phyloP scores from a whole-genome alignment of 2,329 filamentous ascomycete species.

The Scopulariopsis brevicaulis region DNA sequence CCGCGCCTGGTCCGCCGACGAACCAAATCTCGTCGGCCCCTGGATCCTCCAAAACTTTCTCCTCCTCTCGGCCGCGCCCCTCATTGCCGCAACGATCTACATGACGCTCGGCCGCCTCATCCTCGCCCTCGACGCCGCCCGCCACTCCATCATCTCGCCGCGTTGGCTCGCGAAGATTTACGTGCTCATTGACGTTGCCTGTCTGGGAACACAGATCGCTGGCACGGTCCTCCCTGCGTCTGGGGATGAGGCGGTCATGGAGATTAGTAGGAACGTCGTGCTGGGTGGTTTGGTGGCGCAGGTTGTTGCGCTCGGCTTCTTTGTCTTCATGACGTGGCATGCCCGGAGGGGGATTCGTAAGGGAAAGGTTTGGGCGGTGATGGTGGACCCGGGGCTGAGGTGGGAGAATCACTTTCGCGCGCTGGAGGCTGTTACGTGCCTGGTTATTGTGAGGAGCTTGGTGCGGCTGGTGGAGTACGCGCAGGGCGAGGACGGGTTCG shows the following conservation, averaged over 20 bases:
- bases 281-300: slow-evolving; percentile 41
- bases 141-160: slow-evolving; percentile 26
- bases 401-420: slow-evolving; percentile 17
- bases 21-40: slow-evolving; percentile 24
- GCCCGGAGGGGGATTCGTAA: slow-evolving; percentile 27
- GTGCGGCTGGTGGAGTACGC: slow-evolving; percentile 31
- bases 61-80: slow-evolving; percentile 22
- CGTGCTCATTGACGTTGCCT: slow-evolving; percentile 34
- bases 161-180: slow-evolving; percentile 37
- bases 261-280: slow-evolving; percentile 32
- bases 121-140: slow-evolving; percentile 20
- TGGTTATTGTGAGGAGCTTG: slow-evolving; percentile 28
- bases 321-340: slow-evolving; percentile 31
- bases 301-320: slow-evolving; percentile 41
- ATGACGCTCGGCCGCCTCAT: slow-evolving; percentile 32
- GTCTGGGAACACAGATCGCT: slow-evolving; percentile 21
- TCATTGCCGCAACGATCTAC: slow-evolving; percentile 33
- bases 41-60: slow-evolving; percentile 28
- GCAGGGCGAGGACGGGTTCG: slow-evolving; percentile 18
- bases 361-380: slow-evolving; percentile 9
- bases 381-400: slow-evolving; percentile 13
- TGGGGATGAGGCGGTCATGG: slow-evolving; percentile 13
- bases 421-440: slow-evolving; percentile 14
- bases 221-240: slow-evolving; percentile 14
- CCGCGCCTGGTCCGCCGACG: slow-evolving; percentile 28